Base-by-base conservation (phyloP, 202 grass and related monocot species). In the Cymbopogon flexuosus region DNA sequence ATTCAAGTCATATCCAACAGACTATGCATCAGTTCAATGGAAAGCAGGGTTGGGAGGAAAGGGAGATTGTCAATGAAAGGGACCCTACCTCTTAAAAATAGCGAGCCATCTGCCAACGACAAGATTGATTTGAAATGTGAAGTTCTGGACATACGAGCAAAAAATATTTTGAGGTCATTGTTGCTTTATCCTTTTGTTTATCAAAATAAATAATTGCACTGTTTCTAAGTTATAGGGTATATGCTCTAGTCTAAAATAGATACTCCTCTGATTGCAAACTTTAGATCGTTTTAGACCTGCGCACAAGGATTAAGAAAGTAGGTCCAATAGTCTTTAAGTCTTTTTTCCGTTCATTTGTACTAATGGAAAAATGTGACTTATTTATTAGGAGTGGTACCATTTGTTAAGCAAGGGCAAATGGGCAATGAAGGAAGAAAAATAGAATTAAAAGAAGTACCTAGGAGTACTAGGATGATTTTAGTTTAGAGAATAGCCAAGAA, bases 101-200 rank as follows among this genome's bases (percentile, higher is more conserved):
- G 77, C 16, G 92, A 98, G 85, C 91, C 90, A 84, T 98, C 90
- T 79, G 40, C 72, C 35, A 70, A 68, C 14, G 88, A 98, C 79
- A 90, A 93, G 87, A 88, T 98, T 74, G 92, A 98, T 80, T 88
- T 98, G 92, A 98, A 98, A 92, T 98, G 96, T 84, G 96, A 98
- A 87, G 90, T 98, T 78, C 83, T 98, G 65, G 96, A 98, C 83
- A 76, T 98, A 72, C 88, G 86, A 74, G 96, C 90, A 82, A 98
- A 98, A 86, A 95, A 98, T 79, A 83, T 98, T 79, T 91, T 98
- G 83, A 98, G 96, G 92, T 93, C 30, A 76, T 19, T 57, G 36
- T 75, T 71, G 34, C 78, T 78, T 64, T 78, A 62, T 15, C 73
- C 45, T 85, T 66, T 66, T 52, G 22, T 71, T 80, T 49, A 57